Evolutionary conservation across 2,329 filamentous ascomycete species (phyloP), one percentile per base, ranked within the genome.

Genomic region (Immersiporthe knoxdaviesiana): DNA sequence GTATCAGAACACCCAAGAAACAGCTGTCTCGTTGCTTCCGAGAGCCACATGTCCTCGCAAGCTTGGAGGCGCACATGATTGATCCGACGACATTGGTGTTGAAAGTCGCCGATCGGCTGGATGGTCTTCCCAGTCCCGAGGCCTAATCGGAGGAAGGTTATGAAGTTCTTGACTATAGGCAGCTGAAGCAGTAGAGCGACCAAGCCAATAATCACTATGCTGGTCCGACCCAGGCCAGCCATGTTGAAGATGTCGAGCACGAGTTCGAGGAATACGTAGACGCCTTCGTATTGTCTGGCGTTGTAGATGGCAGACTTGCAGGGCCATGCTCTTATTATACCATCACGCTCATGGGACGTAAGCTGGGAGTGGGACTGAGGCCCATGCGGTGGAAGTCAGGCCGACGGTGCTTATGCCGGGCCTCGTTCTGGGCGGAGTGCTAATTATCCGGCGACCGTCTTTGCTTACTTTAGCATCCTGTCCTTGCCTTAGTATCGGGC

Each of bases 31-130:
- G 74, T 76, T 27, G 70, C 39, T 64, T 77, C 75, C 18, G 74
- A 77, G 1, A 78, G 64, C 76, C 75, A 78, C 75, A 78, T 76
- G 56, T 78, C 77, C 71, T 78, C 77, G 71, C 76, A 78, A 3
- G 73, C 74, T 54, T 76, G 72, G 30, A 78, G 68, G 27, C 68
- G 68, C n/a, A 72, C 69, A 56, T 78, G 67, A 21, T 74, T 61
- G 18, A 78, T 74, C 37, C 76, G 73, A 2, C 73, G 76, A 61
- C 76, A 78, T 12, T 70, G 70, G 70, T 78, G 77, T 27, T 75
- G 74, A 54, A 78, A 78, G 52, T 75, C 72, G 58, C 70, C 68
- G 21, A 78, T 70, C 11, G 75, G 75, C 64, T 77, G 75, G 30
- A 74, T 63, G 0, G 66, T 72, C 67, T 70, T 73, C 18, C 74